Evolutionary conservation across 2,329 filamentous ascomycete species (phyloP), one percentile per base, ranked within the genome.

Genomic region (Talaromyces sp.): DNA sequence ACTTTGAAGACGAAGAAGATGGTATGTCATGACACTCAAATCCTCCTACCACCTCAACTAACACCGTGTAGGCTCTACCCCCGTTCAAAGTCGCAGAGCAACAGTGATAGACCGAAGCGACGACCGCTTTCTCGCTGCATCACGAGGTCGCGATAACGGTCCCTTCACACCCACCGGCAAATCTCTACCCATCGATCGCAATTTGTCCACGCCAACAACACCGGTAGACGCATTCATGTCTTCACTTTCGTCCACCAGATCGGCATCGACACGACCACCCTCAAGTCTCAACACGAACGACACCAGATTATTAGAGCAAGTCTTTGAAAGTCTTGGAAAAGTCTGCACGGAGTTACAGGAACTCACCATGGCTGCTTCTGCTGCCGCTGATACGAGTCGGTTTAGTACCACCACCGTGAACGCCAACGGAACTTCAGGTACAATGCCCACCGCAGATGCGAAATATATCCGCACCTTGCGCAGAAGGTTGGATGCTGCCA

Each of bases 401-500:
- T 33, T 35, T 56, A 44, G 35, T 56, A n/a, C 14, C 4, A 7
- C n/a, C 35, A 25, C 25, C n/a, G 33, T 14, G 33, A 2, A 37
- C 33, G 31, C 28, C 57, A 37, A 40, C n/a, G 35, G 21, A 18
- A 31, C 35, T 2, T 12, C 44, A 9, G 40, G 18, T 35, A 54
- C 37, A 35, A 55, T 42, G 9, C 31, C 48, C 16, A 35, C 80
- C 83, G 48, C 37, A 40, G 84, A 66, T 77, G 77, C 66, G 76
- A 83, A 63, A 81, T 82, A 68, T 76, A 84, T 65, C 84, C 90
- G 67, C 61, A 81, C 88, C 64, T 86, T 90, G 74, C 82, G 91
- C 64, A 81, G 89, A 66, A 83, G 89, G 67, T 82, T 96, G 58
- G 91, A 96, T 67, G 85, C 86, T 59, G 92, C 92, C 5, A 86